Evolutionary conservation across 83 land plant species (phyloP).

Genomic region (Picea abies): DNA sequence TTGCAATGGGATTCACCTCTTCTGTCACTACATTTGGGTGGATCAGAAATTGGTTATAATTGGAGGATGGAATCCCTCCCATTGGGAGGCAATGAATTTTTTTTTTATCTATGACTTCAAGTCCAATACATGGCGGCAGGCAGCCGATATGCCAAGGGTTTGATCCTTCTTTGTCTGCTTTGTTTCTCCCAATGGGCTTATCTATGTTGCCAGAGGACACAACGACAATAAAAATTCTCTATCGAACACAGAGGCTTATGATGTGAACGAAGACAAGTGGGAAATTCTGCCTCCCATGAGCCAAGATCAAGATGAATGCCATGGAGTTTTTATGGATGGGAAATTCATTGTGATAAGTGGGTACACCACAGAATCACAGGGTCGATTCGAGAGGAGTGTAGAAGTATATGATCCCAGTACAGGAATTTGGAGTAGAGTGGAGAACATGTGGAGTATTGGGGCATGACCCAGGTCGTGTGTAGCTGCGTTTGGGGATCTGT

Average conservation of each 20-base stretch:
- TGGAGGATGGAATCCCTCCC: constrained; percentile 61
- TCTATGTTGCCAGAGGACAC: constrained; percentile 80
- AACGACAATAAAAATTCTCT: constrained; percentile 64
- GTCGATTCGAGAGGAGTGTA: constrained; percentile 41
- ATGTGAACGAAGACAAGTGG: constrained; percentile 37
- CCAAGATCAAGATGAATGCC: constrained; percentile 34
- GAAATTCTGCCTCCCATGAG: constrained; percentile 30
- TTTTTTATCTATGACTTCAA: neutral
- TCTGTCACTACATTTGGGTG: constrained; percentile 30
- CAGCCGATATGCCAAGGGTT: neutral
- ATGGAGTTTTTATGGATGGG: constrained; percentile 20
- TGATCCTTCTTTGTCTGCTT: constrained; percentile 56
- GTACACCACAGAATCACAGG: constrained; percentile 61
- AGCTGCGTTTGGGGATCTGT: too few species aligned
- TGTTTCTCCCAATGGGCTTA: constrained; percentile 14
- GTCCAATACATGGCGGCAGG: neutral
- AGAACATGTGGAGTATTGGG: constrained; percentile 30
- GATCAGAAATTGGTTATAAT: constrained; percentile 46
- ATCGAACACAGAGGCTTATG: too few species aligned
- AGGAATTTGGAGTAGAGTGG: constrained; percentile 41
- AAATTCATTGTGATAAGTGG: constrained; percentile 69
- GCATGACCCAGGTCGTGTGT: neutral
- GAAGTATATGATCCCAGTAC: constrained; percentile 46
- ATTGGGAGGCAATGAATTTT: neutral
- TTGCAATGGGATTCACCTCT: constrained; percentile 30